Evolutionary conservation across 805 yeast genomes (phyloP), one percentile per base, ranked within the genome.

Genomic region (Saturnispora quitensis): DNA sequence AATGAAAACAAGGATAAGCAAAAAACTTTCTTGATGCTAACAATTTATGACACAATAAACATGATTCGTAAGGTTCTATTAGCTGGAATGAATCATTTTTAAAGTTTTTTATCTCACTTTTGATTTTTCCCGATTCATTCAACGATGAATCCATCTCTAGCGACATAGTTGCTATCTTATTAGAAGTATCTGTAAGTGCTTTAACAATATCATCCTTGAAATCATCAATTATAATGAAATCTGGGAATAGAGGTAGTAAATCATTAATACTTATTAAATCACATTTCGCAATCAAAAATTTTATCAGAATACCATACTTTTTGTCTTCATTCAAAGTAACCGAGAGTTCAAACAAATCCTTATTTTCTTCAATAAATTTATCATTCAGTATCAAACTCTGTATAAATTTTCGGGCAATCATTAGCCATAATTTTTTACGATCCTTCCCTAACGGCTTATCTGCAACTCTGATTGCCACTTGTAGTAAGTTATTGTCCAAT

Each of bases 1-100:
- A 80, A 64, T 93, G 99, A 52, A 78, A 84, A 63, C 99, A 93
- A 0, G 97, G 97, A 62, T 88, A 93, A 5, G 82, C 80, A 50
- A 83, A 75, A 58, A 89, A 89, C 62, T 81, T 85, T 52, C 89
- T 77, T 4, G 82, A 77, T 3, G 88, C 75, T 44, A 91, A 70
- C 8, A 93, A 75, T 57, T 76, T 76, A n/a, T 72, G 68, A 66
- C 98, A 91, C 3, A 80, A 57, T 43, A 76, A 70, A 68, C 99
- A 93, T 0, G 91, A 77, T 56, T 84, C 93, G 2, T 93, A 95
- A 0, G 96, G 89, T 59, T 86, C 85, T 18, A 91, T 75, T 0
- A 84, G 73, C 38, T 82, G 82, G 56, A 80, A 82, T 5, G 82
- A 74, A 43, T 78, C 73, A 22, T 66, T 64, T 38, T 74, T 72